phyloP scores from a whole-genome alignment of 2,329 filamentous ascomycete genomes.

The Paraphoma sp. region DNA sequence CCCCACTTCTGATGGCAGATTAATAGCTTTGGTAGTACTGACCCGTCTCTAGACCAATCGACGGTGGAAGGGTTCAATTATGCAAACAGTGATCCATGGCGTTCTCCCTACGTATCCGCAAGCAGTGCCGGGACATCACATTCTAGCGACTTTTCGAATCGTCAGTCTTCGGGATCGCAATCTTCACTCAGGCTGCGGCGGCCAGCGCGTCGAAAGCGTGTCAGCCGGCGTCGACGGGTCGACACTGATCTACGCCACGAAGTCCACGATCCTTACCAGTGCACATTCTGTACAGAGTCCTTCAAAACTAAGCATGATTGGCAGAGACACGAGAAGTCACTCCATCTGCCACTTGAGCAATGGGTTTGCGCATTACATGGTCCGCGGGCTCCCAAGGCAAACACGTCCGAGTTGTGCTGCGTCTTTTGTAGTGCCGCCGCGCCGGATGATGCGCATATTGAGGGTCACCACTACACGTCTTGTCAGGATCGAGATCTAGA shows the following conservation, averaged over 20 bases:
- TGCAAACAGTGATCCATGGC: slow-evolving; percentile 13
- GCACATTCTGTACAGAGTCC: slow-evolving; percentile 39
- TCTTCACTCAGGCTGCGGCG: slow-evolving; percentile 18
- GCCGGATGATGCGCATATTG: slow-evolving; percentile 23
- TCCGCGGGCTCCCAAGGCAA: slow-evolving; percentile 9
- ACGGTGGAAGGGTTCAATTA: not conserved
- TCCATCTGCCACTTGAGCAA: slow-evolving; percentile 34
- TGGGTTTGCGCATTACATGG: slow-evolving; percentile 33
- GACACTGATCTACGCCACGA: slow-evolving; percentile 10
- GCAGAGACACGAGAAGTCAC: slow-evolving; percentile 38
- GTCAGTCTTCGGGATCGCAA: slow-evolving; percentile 23
- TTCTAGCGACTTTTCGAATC: slow-evolving; percentile 27
- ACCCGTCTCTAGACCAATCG: slow-evolving; percentile 1
- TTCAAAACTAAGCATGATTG: slow-evolving; percentile 41
- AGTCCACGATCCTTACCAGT: slow-evolving; percentile 29
- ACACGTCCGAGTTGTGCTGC: slow-evolving; percentile 24
- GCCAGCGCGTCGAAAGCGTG: slow-evolving; percentile 16
- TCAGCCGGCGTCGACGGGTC: slow-evolving; percentile 12
- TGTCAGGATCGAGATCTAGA: slow-evolving; percentile 28
- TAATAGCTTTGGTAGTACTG: not conserved
- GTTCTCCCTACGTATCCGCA: slow-evolving; percentile 20
- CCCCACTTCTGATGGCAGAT: not conserved
- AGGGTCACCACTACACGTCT: slow-evolving; percentile 25
- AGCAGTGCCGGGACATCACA: slow-evolving; percentile 31
- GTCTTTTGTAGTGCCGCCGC: slow-evolving; percentile 23